Evolutionary conservation across 139 green algal genomes (phyloP).

Genomic region (Chlorella sp.): DNA sequence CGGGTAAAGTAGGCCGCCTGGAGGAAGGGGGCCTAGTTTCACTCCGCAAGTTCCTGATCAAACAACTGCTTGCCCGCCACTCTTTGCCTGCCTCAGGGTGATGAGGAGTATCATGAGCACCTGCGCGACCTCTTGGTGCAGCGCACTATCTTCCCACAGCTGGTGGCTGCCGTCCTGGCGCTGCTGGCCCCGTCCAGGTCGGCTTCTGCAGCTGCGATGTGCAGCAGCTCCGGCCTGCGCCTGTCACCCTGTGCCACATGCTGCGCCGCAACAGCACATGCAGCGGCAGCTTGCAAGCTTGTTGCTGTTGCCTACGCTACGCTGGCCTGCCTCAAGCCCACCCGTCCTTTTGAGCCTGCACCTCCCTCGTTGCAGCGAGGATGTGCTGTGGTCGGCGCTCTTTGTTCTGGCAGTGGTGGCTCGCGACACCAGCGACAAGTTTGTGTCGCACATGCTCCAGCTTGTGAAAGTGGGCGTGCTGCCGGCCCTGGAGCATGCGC

Average conservation of each 20-base stretch:
- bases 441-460: slow-evolving; percentile 20
- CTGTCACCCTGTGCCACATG: too few species aligned
- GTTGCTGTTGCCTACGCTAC: too few species aligned
- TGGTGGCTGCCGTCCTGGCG: not conserved
- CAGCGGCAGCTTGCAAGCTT: too few species aligned
- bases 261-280: too few species aligned
- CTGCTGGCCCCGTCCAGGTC: not conserved
- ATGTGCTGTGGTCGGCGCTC: slow-evolving; percentile 25
- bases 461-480: slow-evolving; percentile 46
- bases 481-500: slow-evolving; percentile 33
- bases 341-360: too few species aligned
- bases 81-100: not conserved
- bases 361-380: not conserved
- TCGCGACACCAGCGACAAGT: slow-evolving; percentile 46
- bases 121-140: not conserved
- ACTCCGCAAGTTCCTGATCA: too few species aligned
- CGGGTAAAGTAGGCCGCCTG: too few species aligned
- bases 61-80: too few species aligned
- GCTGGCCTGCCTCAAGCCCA: too few species aligned
- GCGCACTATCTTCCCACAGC: not conserved
- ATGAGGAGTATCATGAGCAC: slow-evolving; percentile 8
- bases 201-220: not conserved
- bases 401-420: slow-evolving; percentile 59
- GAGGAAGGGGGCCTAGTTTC: too few species aligned
- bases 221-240: too few species aligned